phyloP scores from a whole-genome alignment of 352 stramenopile genomes.

The Chrysophaeum taylorii region DNA sequence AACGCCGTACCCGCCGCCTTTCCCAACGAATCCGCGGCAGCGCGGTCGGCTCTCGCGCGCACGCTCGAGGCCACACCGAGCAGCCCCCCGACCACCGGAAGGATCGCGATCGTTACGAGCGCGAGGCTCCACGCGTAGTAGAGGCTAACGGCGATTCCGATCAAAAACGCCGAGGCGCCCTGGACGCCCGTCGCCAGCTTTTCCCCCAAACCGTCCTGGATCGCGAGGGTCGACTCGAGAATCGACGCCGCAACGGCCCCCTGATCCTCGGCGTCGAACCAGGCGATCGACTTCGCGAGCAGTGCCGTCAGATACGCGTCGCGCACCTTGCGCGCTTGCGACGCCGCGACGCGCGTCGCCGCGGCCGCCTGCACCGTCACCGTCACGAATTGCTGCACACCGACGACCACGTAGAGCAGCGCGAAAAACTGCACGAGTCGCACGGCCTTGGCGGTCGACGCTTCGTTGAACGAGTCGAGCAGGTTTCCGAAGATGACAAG shows the following conservation, averaged over 20 bases:
- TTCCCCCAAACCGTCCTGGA: conserved; percentile 30
- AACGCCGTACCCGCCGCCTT: conserved; percentile 45
- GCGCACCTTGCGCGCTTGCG: conserved; percentile 18
- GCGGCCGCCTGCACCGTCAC: background rate
- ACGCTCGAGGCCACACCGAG: background rate
- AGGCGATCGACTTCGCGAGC: conserved; percentile 25
- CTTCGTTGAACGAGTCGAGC: conserved; percentile 10
- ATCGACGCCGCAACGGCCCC: conserved; percentile 24
- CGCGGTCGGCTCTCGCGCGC: no score
- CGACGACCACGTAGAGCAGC: background rate
- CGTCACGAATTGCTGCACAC: conserved; percentile 6
- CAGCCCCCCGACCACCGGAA: background rate
- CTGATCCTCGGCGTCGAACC: conserved; percentile 29
- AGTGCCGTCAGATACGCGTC: conserved; percentile 25
- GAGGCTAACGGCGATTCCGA: conserved; percentile 23
- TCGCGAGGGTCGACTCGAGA: conserved; percentile 25
- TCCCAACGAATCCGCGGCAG: background rate
- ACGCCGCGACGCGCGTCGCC: conserved; percentile 9
- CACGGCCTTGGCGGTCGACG: background rate
- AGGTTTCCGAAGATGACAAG: conserved; percentile 13
- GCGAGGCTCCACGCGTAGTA: conserved; percentile 31
- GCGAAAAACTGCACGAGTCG: conserved; percentile 13
- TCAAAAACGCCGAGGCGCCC: conserved; percentile 16
- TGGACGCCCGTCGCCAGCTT: conserved; percentile 31
- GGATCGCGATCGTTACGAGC: background rate